These are phyloP conservation scores for Lactarius indigo DNA, from an alignment of 768 basidiomycete species.

Conservation along the genomic window DNA sequence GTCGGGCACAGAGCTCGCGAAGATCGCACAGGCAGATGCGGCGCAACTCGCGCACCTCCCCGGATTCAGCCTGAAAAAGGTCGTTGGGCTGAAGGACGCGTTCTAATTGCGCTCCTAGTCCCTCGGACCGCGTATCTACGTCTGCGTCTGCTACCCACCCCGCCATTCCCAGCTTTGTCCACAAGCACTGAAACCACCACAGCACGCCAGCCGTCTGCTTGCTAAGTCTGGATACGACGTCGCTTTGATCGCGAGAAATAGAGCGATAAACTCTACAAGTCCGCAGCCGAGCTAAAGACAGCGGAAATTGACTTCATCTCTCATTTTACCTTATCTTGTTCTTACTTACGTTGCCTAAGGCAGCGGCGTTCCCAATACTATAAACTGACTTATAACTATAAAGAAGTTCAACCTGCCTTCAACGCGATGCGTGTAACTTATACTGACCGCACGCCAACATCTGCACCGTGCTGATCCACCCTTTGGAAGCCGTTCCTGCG, in stretches of 20 bases:
- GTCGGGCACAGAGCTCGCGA: too few relatives aligned
- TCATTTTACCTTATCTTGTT: not conserved
- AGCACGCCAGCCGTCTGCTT: slow-evolving; percentile 34
- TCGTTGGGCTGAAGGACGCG: too few relatives aligned
- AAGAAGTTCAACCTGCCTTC: slow-evolving; percentile 35
- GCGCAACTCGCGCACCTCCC: too few relatives aligned
- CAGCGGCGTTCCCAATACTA: slow-evolving; percentile 36
- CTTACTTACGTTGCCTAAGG: slow-evolving; percentile 28
- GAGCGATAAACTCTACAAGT: slow-evolving; percentile 32
- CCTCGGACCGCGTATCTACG: too few relatives aligned
- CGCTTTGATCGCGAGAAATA: slow-evolving; percentile 38
- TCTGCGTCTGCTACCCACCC: not conserved
- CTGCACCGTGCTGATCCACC: slow-evolving; percentile 35
- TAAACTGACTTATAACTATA: slow-evolving; percentile 32
- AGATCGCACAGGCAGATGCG: too few relatives aligned
- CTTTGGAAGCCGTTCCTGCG: slow-evolving; percentile 40
- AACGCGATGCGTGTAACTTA: slow-evolving; percentile 27
- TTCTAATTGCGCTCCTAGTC: too few relatives aligned
- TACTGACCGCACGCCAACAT: slow-evolving; percentile 35
- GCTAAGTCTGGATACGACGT: slow-evolving; percentile 39
- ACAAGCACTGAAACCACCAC: not conserved
- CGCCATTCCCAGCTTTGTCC: not conserved
- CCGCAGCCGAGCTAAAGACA: slow-evolving; percentile 35
- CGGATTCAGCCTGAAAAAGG: too few relatives aligned
- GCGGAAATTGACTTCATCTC: slow-evolving; percentile 28